These are phyloP conservation scores for Nectriaceae sp. DNA, from an alignment of 2,329 filamentous ascomycete species.

Conservation along the genomic window DNA sequence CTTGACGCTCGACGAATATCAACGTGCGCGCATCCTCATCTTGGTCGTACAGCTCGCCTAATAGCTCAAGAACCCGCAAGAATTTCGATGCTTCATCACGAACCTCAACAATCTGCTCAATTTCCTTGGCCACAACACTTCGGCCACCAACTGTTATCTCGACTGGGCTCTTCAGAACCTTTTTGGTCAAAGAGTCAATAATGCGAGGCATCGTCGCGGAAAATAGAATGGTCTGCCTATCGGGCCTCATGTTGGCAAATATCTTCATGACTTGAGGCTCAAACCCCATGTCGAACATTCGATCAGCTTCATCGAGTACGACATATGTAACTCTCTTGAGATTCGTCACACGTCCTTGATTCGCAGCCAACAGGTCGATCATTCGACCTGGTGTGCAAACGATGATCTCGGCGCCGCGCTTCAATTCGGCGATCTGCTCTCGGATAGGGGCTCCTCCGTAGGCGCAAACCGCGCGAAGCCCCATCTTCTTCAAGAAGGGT, in stretches of 20 bases:
- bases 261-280: constrained; percentile 98
- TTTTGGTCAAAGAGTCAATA: constrained; percentile 88
- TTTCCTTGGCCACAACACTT: constrained; percentile 85
- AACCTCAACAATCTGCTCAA: constrained; percentile 90
- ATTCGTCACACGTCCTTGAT: constrained; percentile 92
- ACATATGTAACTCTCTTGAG: constrained; percentile 88
- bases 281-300: constrained; percentile 99
- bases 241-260: constrained; percentile 85
- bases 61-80: constrained; percentile 76
- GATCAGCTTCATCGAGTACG: constrained; percentile 94
- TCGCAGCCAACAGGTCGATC: constrained; percentile 92
- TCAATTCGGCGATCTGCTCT: constrained; percentile 95
- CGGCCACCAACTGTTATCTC: constrained; percentile 91
- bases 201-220: constrained; percentile 95
- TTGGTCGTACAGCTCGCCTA: constrained; percentile 82
- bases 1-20: constrained; percentile 90
- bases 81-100: constrained; percentile 84
- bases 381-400: constrained; percentile 94
- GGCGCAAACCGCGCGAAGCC: constrained; percentile 84
- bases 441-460: constrained; percentile 96
- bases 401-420: constrained; percentile 91
- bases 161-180: constrained; percentile 80
- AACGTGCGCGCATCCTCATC: constrained; percentile 90
- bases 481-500: constrained; percentile 86
- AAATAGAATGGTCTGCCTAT: constrained; percentile 92